Base-by-base conservation (phyloP, 2,329 filamentous ascomycete species). In the Lachnellula suecica region DNA sequence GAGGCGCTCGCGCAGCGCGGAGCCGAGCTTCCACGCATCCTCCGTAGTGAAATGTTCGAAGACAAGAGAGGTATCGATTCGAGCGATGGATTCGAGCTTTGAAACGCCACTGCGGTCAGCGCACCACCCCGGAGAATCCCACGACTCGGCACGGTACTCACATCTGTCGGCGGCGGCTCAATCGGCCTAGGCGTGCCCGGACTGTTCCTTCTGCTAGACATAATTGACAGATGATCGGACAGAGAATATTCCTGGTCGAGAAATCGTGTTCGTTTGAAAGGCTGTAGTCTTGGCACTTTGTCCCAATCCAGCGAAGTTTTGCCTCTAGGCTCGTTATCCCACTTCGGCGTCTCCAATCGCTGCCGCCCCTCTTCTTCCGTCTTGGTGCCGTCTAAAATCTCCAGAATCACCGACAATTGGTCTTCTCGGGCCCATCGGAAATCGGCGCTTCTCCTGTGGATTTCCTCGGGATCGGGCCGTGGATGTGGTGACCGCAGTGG, bases 21-120 rank as follows among this genome's bases (percentile, higher is more conserved):
- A 78, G 53, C 86, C 86, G 4, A 89, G 78, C 29, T 79, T 75
- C 74, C 82, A 87, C 46, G 85, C 86, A 61, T 87, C 84, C 22
- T 78, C 71, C 49, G 77, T 73, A 2, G 84, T 87, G 71, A 89
- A 89, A 57, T 63, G 63, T 29, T 63, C 57, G 49, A 67, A 63
- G 22, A 63, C 52, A 17, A 68, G 57, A 13, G 65, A 65, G 40
- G 58, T 56, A 22, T 69, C 66, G 22, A 64, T 64, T 24, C 53
- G 56, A 9, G 61, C 52, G 38, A 69, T 66, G 13, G 63, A 55
- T 52, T 63, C 65, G 47, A 68, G 64, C 66, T 69, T 23, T 37
- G n/a, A 23, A 25, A 22, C 20, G 31, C 15, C 29, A 31, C 29
- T 15, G 29, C 29, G 19, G 44, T 45, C 22, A 50, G 46, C 13